Evolutionary conservation across 305 asterid genomes (phyloP).

Genomic region (Solanum hybrid): DNA sequence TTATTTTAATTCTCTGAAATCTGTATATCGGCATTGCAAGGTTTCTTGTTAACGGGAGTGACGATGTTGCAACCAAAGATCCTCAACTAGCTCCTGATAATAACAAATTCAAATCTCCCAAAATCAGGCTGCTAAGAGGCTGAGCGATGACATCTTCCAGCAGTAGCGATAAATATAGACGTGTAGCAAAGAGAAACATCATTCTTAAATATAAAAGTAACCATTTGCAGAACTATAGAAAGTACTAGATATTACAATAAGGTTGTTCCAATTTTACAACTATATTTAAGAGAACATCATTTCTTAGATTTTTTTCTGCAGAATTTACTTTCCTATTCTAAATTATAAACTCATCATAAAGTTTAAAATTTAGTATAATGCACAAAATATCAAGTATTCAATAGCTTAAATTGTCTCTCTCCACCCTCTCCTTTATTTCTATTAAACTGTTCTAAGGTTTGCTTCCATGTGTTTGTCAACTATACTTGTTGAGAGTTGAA

Average conservation of each 20-base stretch:
- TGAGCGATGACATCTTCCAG: conserved; percentile 10
- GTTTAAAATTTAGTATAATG: neutral
- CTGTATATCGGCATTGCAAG: neutral
- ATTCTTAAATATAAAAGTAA: neutral
- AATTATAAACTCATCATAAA: neutral
- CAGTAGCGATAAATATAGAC: neutral
- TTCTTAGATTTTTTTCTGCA: neutral
- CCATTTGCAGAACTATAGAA: neutral
- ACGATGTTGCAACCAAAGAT: conserved; percentile 5
- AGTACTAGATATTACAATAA: neutral
- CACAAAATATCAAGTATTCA: neutral
- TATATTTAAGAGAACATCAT: neutral
- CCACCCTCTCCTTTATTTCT: neutral
- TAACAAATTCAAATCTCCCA: neutral
- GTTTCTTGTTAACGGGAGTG: conserved; percentile 16
- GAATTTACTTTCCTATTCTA: neutral
- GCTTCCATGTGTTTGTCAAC: neutral
- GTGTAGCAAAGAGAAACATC: neutral
- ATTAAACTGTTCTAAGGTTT: neutral
- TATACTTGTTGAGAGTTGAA: neutral
- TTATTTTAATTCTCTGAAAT: neutral
- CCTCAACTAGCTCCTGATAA: conserved; percentile 1
- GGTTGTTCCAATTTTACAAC: neutral
- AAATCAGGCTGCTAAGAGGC: conserved; percentile 22
- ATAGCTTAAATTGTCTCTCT: neutral